Base-by-base conservation (phyloP, 2,329 filamentous ascomycete species). In the Colletotrichum navitas region DNA sequence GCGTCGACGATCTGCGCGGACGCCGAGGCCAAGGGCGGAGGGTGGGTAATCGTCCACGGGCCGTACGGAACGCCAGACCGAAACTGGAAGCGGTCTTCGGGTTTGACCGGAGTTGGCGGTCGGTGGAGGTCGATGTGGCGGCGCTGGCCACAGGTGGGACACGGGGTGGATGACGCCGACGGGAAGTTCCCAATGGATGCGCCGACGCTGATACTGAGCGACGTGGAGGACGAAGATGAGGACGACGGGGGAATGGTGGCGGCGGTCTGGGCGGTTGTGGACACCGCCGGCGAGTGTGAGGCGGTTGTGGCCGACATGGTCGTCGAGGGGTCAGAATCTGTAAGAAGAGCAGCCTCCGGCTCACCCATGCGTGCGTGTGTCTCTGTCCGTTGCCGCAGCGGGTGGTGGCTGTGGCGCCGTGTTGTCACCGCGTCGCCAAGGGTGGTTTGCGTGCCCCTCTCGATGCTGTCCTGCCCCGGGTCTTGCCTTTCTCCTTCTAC, bases 101-200 rank as follows among this genome's bases (percentile, higher is more conserved):
- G 66, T n/a, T 72, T 72, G 8, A 70, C 70, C 39, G 70, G 70
- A 12, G 70, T 70, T 34, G 70, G 60, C 7, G 70, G 66, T 16
- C 70, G 70, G 62, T 72, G 70, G 59, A 68, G 65, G 41, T 71
- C 66, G 16, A 71, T 16, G 39, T 72, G 66, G 34, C 66, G 66
- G 34, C 66, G 70, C 55, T 72, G 70, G 16, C 70, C 70, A 29
- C 70, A 72, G 4, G 70, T 72, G 60, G 70, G 66, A 62, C 70
- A 72, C 61, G 60, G 60, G 24, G 41, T 62, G 34, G 70, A 70
- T 8, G 70, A 61, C 10, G 34, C 36, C 0, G 66, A 70, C 2
- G 70, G 60, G 49, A 72, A 72, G 32, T 63, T 63, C 7, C 68
- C 60, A 54, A 72, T 65, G 56, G 66, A 66, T 16, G 70, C 70